These are phyloP conservation scores for Blumeriella jaapii DNA, from an alignment of 2,329 filamentous ascomycete genomes.

Conservation along the genomic window DNA sequence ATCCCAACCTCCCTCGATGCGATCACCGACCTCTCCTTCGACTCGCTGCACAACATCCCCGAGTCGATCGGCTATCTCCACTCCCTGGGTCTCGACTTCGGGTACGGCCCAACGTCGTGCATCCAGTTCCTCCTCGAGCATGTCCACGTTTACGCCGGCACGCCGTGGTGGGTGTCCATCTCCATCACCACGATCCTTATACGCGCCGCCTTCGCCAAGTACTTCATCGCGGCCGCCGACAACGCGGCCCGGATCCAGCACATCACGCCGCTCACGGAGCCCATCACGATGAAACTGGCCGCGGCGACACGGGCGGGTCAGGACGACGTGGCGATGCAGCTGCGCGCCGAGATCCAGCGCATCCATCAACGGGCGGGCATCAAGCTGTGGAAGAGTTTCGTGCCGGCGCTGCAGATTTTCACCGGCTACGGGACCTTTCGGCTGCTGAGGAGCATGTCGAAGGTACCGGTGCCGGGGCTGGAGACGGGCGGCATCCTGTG, in stretches of 20 bases:
- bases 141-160: slow-evolving; percentile 60
- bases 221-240: slow-evolving; percentile 51
- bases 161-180: slow-evolving; percentile 78
- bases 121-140: slow-evolving; percentile 74
- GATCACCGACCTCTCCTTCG: slow-evolving; percentile 13
- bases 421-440: slow-evolving; percentile 75
- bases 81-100: slow-evolving; percentile 75
- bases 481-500: slow-evolving; percentile 61
- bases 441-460: slow-evolving; percentile 60
- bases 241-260: slow-evolving; percentile 49
- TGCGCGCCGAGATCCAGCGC: slow-evolving; percentile 35
- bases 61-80: slow-evolving; percentile 76
- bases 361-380: slow-evolving; percentile 46
- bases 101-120: slow-evolving; percentile 63
- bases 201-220: slow-evolving; percentile 53
- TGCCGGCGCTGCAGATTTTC: slow-evolving; percentile 52
- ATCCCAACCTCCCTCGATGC: slow-evolving; percentile 15
- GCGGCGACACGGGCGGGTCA: slow-evolving; percentile 31
- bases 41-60: slow-evolving; percentile 17
- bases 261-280: slow-evolving; percentile 44
- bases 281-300: slow-evolving; percentile 44
- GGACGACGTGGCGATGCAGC: slow-evolving; percentile 34
- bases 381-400: slow-evolving; percentile 36
- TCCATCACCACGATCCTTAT: slow-evolving; percentile 51
- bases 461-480: slow-evolving; percentile 70